A percentile compares a stretch with the other conserved stretches of the same genome.
phyloP scores from a whole-genome alignment of 2,329 filamentous ascomycete species.

The Dactylonectria macrodidyma region DNA sequence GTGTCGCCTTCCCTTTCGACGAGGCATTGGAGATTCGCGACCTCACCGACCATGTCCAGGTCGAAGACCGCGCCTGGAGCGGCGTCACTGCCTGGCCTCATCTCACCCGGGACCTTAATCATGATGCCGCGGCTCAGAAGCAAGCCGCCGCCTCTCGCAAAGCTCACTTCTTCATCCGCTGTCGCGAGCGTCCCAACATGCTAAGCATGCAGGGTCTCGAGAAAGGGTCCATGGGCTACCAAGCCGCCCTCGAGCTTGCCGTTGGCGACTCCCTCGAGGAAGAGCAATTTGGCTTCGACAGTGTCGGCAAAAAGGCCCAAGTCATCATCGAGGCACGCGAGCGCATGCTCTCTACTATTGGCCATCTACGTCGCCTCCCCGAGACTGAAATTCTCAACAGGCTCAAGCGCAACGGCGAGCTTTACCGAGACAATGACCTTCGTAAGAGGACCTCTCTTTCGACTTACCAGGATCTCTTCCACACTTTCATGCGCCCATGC shows the following conservation, averaged over 20 bases:
- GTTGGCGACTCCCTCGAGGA: conserved; percentile 76
- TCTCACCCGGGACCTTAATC: conserved; percentile 66
- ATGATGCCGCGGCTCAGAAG: conserved; percentile 60
- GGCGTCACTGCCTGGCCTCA: conserved; percentile 75
- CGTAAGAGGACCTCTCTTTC: conserved; percentile 67
- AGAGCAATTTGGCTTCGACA: conserved; percentile 73
- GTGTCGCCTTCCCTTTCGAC: conserved; percentile 78
- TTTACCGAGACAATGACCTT: conserved; percentile 68
- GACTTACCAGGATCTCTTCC: conserved; percentile 75
- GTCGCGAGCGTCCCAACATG: conserved; percentile 78
- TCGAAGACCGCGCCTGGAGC: conserved; percentile 75
- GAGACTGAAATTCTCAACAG: conserved; percentile 72
- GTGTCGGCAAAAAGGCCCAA: conserved; percentile 67
- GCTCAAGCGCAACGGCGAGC: conserved; percentile 68
- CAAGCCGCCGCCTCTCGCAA: conserved; percentile 61
- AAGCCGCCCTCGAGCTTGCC: conserved; percentile 76
- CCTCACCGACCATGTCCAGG: conserved; percentile 74
- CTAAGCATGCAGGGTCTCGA: conserved; percentile 80
- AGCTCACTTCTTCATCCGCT: conserved; percentile 72
- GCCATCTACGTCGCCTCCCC: conserved; percentile 69
- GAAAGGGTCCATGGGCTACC: conserved; percentile 79
- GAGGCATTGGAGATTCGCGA: conserved; percentile 73
- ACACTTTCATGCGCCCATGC: conserved; percentile 71
- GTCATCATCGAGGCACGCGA: conserved; percentile 72
- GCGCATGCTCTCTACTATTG: conserved; percentile 67